Percentiles rank a stretch among this genome's conserved stretches.
These are phyloP conservation scores for Ehretia macrophylla DNA, from an alignment of 257 asterid species.

Conservation along the genomic window DNA sequence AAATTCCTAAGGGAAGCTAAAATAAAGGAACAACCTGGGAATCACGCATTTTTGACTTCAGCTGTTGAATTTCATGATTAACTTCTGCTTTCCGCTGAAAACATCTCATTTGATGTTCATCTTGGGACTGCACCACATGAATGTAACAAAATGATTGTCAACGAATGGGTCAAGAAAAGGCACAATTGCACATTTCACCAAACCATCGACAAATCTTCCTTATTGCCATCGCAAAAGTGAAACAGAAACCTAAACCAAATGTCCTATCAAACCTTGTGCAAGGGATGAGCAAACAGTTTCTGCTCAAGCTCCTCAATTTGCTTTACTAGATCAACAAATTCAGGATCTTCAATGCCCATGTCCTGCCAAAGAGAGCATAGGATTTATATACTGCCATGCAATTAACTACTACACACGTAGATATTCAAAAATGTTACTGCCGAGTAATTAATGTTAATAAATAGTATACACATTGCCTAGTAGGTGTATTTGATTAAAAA, in stretches of 20 bases:
- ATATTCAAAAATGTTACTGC: too few relatives aligned
- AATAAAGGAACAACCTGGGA: slow-evolving; percentile 21
- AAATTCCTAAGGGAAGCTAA: too few relatives aligned
- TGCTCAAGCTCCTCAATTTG: slow-evolving; percentile 83
- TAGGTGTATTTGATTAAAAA: too few relatives aligned
- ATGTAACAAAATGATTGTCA: slow-evolving; percentile 6
- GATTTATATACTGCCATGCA: too few relatives aligned
- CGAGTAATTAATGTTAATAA: too few relatives aligned
- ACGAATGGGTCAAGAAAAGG: not conserved
- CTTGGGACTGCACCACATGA: slow-evolving; percentile 60
- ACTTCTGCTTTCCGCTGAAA: slow-evolving; percentile 95
- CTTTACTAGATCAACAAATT: slow-evolving; percentile 62
- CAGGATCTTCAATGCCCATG: slow-evolving; percentile 83
- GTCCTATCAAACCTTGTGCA: slow-evolving; percentile 59
- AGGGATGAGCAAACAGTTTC: slow-evolving; percentile 68
- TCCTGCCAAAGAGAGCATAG: slow-evolving; percentile 42
- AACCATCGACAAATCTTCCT: not conserved
- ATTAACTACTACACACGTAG: not conserved
- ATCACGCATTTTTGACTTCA: slow-evolving; percentile 91
- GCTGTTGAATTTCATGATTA: slow-evolving; percentile 91
- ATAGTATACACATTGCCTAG: too few relatives aligned
- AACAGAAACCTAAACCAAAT: not conserved
- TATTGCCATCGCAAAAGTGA: not conserved
- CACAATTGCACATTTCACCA: not conserved
- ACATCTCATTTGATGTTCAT: slow-evolving; percentile 69